Evolutionary conservation across 768 basidiomycete genomes (phyloP), one percentile per base, ranked within the genome.

Genomic region (Lentinula aciculospora): DNA sequence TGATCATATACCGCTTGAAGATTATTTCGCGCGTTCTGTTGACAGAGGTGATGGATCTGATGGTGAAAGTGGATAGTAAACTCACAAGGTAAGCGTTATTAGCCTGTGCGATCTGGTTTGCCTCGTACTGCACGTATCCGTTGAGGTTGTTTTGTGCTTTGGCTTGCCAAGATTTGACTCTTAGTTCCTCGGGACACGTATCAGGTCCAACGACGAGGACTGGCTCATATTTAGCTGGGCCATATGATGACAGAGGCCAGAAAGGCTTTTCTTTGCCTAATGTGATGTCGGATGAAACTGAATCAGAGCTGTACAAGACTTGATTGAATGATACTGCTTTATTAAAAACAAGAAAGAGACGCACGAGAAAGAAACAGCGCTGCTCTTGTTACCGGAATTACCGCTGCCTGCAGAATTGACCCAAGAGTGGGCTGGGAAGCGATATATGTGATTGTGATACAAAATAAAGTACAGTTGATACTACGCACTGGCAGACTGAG

Each of bases 241-340:
- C 92, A 67, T 89, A 95, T 0, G 83, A 86, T 0, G 90, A 85
- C 0, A 95, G 72, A 13, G 88, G 86, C 87, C 89, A 97, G 12
- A 78, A 44, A 0, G 93, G 94, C 65, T 83, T 86, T 15, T 94
- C 92, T 21, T 71, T 74, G 21, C 68, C 65, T 2, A 71, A 72
- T 1, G 79, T 81, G 7, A 95, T 68, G 62, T 95, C 94, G 31
- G 72, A 71, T n/a, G 66, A 67, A 44, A 96, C 80, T 2, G 76
- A 72, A 12, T 92, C 86, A 19, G 73, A 66, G 27, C 92, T 94
- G 36, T 23, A 63, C 2, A 42, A 56, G 15, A 31, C 15, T 23
- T 50, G 3, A n/a, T n/a, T 53, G 54, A 31, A 25, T 17, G 36
- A 36, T 62, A 59, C 32, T 56, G 25, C 53, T 34, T n/a, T 42